Evolutionary conservation across 2,329 filamentous ascomycete species (phyloP), one percentile per base, ranked within the genome.

Genomic region (Aspergillus niger): DNA sequence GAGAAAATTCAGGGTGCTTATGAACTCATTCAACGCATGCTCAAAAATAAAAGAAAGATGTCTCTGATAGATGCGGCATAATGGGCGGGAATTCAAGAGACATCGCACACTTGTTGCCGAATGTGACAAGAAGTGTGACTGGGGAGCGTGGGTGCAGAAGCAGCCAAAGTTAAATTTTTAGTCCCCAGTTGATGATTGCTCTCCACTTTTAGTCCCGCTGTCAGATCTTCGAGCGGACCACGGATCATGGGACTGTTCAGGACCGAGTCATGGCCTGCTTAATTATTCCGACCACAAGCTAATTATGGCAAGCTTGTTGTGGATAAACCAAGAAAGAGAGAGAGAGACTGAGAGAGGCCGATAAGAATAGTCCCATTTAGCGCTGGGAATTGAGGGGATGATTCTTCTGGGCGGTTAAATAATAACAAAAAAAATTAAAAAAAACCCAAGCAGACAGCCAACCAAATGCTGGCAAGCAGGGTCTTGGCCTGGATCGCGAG

Each of bases 111-210:
- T 55, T 41, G 44, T 53, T 52, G 38, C 26, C 43, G 58, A 55
- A 51, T 32, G 54, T 57, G 61, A 61, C 58, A 48, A 39, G 36
- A 49, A 38, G 53, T 66, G 65, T 67, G 65, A 67, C 61, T 62
- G 43, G 36, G 48, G 52, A 57, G 54, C 38, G 41, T 59, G 54
- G 55, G 26, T 64, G 63, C 62, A 67, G 65, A 64, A 65, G 43
- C 57, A 53, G 56, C 48, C 57, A 51, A 61, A 61, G 58, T 54
- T 51, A 52, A 55, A 51, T 20, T 53, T 13, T 28, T 22, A 50
- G 47, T 41, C 47, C 20, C 36, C 43, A 51, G 24, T 41, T 38
- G 38, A 17, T 22, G n/a, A 54, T 39, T 17, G 24, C 15, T 36
- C 48, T 28, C 38, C 38, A 32, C 52, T n/a, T 13, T 15, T 11